A percentile compares a stretch with the other conserved stretches of the same genome.
Conservation (phyloP, 371 early-diverging fungal species). For the Mucor piriformis region DNA sequence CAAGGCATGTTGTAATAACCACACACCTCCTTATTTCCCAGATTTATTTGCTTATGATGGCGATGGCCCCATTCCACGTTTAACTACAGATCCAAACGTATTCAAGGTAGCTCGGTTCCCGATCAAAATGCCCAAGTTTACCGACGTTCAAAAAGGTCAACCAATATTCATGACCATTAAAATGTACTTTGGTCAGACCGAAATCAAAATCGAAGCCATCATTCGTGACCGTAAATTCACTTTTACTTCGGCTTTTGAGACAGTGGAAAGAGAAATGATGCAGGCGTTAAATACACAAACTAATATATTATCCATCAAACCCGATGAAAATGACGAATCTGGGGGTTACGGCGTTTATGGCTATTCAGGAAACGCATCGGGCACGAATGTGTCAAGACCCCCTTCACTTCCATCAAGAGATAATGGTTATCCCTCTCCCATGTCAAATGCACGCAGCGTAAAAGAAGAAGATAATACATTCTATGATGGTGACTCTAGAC, state of each 20-base stretch:
- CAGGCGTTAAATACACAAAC: conserved; percentile 31
- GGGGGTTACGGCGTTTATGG: conserved; percentile 16
- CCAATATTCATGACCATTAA: conserved; percentile 56
- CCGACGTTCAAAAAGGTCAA: conserved; percentile 45
- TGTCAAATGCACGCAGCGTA: conserved; percentile 26
- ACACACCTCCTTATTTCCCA: conserved; percentile 6
- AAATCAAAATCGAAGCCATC: conserved; percentile 55
- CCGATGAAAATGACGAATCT: conserved; percentile 26
- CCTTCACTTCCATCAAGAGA: conserved; percentile 35
- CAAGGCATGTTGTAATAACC: not conserved
- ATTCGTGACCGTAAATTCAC: conserved; percentile 52
- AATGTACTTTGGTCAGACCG: conserved; percentile 59
- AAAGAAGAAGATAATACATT: conserved; percentile 35
- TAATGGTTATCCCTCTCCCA: conserved; percentile 34
- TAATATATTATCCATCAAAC: conserved; percentile 27
- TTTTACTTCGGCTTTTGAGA: conserved; percentile 56
- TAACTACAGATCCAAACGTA: conserved; percentile 50
- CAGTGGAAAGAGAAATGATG: conserved; percentile 39
- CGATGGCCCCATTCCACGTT: conserved; percentile 43
- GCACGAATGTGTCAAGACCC: conserved; percentile 35
- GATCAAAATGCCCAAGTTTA: conserved; percentile 55
- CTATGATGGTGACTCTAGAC: conserved; percentile 40
- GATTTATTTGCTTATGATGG: conserved; percentile 57
- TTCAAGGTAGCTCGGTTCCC: conserved; percentile 55
- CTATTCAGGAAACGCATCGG: conserved; percentile 16